Conservation (phyloP, 495 filamentous ascomycete species). For the Aspergillus mulundensis region DNA sequence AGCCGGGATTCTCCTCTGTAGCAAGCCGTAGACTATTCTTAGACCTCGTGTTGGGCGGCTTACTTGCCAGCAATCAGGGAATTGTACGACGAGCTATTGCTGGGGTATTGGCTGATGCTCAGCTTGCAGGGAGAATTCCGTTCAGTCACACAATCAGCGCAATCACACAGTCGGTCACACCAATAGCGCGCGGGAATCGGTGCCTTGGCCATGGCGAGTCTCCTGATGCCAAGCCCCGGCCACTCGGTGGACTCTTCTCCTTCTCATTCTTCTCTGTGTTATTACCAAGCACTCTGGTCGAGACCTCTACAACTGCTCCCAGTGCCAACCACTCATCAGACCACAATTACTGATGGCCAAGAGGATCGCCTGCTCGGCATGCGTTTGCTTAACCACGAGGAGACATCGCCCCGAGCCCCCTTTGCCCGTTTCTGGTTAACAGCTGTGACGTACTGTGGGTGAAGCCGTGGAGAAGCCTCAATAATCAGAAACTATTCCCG, state of each 20-base stretch:
- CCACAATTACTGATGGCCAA: conserved; percentile 12
- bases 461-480: background rate
- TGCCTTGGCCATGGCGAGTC: background rate
- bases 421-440: background rate
- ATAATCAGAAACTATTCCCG: background rate
- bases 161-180: background rate
- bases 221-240: background rate
- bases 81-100: no score
- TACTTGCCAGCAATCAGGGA: no score
- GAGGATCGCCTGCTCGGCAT: conserved; percentile 1
- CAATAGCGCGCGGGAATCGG: background rate
- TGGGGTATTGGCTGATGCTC: background rate
- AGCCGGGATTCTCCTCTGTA: no score
- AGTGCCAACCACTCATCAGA: conserved; percentile 6
- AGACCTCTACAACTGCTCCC: background rate
- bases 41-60: background rate
- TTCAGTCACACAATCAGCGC: background rate
- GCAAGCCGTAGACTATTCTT: background rate
- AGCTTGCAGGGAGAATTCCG: background rate
- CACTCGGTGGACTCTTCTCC: background rate
- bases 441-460: background rate
- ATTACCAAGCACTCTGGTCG: conserved; percentile 15
- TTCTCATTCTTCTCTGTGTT: background rate
- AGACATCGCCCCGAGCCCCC: conserved; percentile 1
- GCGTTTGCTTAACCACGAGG: background rate